Conservation (phyloP, 2,329 filamentous ascomycete species). For the Diaporthe velutina region DNA sequence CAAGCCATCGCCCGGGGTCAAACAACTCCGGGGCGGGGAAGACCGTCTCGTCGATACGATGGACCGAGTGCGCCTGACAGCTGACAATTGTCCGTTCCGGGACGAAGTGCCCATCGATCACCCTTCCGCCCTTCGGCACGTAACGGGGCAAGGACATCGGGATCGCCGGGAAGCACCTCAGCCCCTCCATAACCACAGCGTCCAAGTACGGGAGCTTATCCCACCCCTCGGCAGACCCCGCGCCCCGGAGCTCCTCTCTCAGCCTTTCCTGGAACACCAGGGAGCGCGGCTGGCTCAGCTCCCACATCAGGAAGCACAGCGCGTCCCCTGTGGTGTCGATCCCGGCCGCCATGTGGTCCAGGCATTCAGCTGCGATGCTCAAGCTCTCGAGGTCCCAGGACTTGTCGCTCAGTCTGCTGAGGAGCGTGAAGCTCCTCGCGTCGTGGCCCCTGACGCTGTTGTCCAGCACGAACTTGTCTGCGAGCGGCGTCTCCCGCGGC, state of each 20-base stretch:
- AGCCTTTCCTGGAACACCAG: constrained; percentile 64
- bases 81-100: constrained; percentile 69
- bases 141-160: constrained; percentile 76
- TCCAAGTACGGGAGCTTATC: constrained; percentile 72
- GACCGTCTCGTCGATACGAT: constrained; percentile 71
- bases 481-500: constrained; percentile 69
- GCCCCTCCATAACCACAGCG: constrained; percentile 71
- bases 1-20: constrained; percentile 87
- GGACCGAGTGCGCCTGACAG: constrained; percentile 71
- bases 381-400: constrained; percentile 61
- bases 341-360: constrained; percentile 79
- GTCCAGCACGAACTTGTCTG: constrained; percentile 70
- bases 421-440: constrained; percentile 67
- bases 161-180: constrained; percentile 74
- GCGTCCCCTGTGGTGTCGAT: constrained; percentile 80
- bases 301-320: constrained; percentile 79
- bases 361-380: constrained; percentile 75
- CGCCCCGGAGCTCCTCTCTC: constrained; percentile 61
- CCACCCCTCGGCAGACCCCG: constrained; percentile 45
- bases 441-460: constrained; percentile 59
- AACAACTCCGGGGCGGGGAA: constrained; percentile 85
- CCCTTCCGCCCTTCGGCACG: constrained; percentile 66
- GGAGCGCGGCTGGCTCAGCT: constrained; percentile 73
- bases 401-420: constrained; percentile 70
- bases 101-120: constrained; percentile 67